phyloP scores from a whole-genome alignment of 305 asterid species.

The Solanum hybrid region DNA sequence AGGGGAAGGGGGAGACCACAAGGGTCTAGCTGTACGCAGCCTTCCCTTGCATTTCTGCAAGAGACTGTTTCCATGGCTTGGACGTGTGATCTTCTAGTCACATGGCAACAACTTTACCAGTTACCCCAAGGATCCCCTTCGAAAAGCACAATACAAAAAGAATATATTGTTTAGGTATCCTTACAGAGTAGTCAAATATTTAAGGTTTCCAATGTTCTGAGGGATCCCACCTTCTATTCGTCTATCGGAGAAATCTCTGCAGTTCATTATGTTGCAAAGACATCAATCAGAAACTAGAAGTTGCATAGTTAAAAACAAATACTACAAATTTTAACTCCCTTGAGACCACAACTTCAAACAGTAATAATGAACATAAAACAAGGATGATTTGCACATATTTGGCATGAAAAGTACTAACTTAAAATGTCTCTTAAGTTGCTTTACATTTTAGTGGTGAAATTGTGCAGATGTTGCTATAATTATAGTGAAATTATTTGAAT shows the following conservation, averaged over 20 bases:
- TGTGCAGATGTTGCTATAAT: background rate
- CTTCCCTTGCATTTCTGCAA: background rate
- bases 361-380: background rate
- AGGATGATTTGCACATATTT: background rate
- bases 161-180: background rate
- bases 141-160: background rate
- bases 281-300: background rate
- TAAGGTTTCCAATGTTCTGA: background rate
- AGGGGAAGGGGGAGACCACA: background rate
- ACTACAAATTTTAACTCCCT: background rate
- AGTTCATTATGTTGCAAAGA: background rate
- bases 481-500: background rate
- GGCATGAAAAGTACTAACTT: background rate
- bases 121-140: background rate
- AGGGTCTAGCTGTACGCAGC: background rate
- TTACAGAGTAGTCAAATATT: background rate
- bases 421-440: background rate
- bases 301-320: background rate
- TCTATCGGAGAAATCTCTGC: background rate
- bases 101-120: background rate
- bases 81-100: background rate
- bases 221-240: background rate
- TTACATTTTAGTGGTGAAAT: background rate
- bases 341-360: background rate
- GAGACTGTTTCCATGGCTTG: background rate